Conservation (phyloP, 768 basidiomycete genomes). For the Suillus plorans region DNA sequence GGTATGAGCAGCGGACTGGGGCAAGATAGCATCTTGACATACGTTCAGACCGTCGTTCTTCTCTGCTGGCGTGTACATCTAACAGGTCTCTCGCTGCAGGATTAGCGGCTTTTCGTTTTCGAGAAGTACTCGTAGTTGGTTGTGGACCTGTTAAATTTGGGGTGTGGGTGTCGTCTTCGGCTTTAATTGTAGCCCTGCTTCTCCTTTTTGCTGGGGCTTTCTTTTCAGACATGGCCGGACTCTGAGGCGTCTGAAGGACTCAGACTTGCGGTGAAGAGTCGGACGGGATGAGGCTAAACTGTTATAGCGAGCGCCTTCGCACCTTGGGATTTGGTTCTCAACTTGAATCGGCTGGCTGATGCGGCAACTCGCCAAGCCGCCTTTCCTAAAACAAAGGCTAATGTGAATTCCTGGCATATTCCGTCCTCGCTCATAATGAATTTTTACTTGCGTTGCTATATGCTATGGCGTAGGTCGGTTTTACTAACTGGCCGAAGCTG, state of each 20-base stretch:
- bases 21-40: slow-evolving; percentile 15
- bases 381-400: not conserved
- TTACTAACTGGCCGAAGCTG: not conserved
- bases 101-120: slow-evolving; percentile 26
- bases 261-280: slow-evolving; percentile 13
- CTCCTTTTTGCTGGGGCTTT: slow-evolving; percentile 20
- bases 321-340: slow-evolving; percentile 11
- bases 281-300: slow-evolving; percentile 16
- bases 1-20: slow-evolving; percentile 12
- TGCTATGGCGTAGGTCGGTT: not conserved
- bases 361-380: slow-evolving; percentile 9
- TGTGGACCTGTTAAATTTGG: slow-evolving; percentile 7
- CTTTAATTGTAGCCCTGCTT: slow-evolving; percentile 10
- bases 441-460: not conserved
- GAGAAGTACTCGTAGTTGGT: slow-evolving; percentile 12
- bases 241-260: slow-evolving; percentile 8
- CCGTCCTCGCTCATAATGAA: not conserved
- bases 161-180: slow-evolving; percentile 9
- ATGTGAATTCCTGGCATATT: not conserved
- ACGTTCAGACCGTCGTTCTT: slow-evolving; percentile 26
- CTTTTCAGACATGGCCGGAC: slow-evolving; percentile 28
- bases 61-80: slow-evolving; percentile 18
- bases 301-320: slow-evolving; percentile 27
- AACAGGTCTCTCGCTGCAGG: slow-evolving; percentile 10
- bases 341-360: slow-evolving; percentile 15